A percentile compares a stretch with the other conserved stretches of the same genome.
Conservation (phyloP, 2,329 filamentous ascomycete species). For the Aureobasidium sp. region DNA sequence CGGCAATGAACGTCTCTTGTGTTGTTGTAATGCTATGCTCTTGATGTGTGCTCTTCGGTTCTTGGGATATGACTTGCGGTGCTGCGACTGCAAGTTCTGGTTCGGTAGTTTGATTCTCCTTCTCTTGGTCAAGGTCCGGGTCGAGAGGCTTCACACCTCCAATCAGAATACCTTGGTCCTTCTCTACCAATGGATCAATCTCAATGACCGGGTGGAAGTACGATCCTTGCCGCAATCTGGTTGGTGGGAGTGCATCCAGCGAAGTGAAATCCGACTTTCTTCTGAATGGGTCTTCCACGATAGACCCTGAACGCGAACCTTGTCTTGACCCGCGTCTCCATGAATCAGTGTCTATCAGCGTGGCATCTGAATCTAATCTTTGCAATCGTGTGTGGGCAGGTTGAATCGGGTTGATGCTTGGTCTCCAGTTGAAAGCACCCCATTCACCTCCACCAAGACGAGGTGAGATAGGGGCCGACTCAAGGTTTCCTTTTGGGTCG, state of each 20-base stretch:
- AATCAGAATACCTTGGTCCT: neutral
- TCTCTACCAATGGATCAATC: neutral
- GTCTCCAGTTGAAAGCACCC: slow-evolving; percentile 8
- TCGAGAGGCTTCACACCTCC: slow-evolving; percentile 9
- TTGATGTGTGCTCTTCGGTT: slow-evolving; percentile 10
- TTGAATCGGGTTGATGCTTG: neutral
- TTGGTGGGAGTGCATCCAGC: neutral
- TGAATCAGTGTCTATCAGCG: slow-evolving; percentile 3
- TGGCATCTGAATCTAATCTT: slow-evolving; percentile 11
- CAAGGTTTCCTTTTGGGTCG: neutral
- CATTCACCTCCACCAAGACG: neutral
- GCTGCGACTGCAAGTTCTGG: slow-evolving; percentile 9
- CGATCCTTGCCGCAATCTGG: neutral
- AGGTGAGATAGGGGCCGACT: neutral
- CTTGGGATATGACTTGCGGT: neutral
- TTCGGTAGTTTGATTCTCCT: slow-evolving; percentile 1
- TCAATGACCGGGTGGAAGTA: slow-evolving; percentile 2
- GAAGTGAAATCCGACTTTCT: neutral
- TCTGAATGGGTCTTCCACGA: slow-evolving; percentile 2
- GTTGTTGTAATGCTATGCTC: neutral
- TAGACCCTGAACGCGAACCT: neutral
- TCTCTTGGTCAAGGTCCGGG: slow-evolving; percentile 8
- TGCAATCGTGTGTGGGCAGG: neutral
- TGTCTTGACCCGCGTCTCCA: slow-evolving; percentile 9
- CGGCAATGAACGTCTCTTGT: neutral